Evolutionary conservation across 306 rosid genomes (phyloP), one percentile per base, ranked within the genome.

Genomic region (Cyamopsis tetragonoloba): DNA sequence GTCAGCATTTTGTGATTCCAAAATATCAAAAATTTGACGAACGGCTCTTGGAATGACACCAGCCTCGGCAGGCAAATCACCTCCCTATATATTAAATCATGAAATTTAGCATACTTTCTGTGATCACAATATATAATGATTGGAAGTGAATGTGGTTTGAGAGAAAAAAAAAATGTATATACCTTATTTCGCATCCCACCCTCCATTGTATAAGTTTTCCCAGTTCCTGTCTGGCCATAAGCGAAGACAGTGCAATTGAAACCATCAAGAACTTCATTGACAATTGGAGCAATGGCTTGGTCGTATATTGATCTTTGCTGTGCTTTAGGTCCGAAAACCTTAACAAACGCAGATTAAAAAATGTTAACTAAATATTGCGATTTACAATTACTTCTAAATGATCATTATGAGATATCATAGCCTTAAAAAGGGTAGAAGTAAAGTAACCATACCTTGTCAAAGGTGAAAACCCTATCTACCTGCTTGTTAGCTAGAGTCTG

Each of bases 121-220:
- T 20, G 15, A 72, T 56, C 55, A 17, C 27, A 60, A 66, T 28
- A 41, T 1, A 64, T 5, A 37, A 56, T 46, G n/a, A 42, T 6
- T 37, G 4, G 14, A 48, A 48, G 31, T 11, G 42, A 15, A 57
- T 38, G 4, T 9, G 19, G 22, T 28, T 31, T 41, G 60, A 34
- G 30, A 14, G n/a, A n/a, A n/a, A n/a, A 1, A 57, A 64, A 15
- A 30, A 31, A 67, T 65, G 42, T 18, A 23, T n/a, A 27, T 85
- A 93, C 99, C 95, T 93, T 93, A 5, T 83, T 83, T 80, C 86
- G 83, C 91, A 85, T 85, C 43, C 99, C 99, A 31, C 99, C 99
- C 76, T 93, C 99, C 99, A 93, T 93, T 7, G 99, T 93, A 70
- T 93, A 93, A 18, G 99, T 93, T 88, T 93, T 93, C 47, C 98